Evolutionary conservation across 306 rosid genomes (phyloP).

Genomic region (Lablab purpureus): DNA sequence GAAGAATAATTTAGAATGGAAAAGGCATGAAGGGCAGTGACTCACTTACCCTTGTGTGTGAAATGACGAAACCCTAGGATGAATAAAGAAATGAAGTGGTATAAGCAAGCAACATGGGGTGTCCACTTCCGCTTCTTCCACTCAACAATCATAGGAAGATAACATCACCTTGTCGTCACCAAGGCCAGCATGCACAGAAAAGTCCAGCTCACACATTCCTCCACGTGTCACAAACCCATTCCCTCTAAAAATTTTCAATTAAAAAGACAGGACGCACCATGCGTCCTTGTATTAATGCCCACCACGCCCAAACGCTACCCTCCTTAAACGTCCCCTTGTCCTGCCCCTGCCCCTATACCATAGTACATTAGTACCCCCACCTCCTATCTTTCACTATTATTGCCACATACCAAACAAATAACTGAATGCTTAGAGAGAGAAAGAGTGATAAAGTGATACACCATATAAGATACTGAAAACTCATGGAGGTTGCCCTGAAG

Average conservation of each 20-base stretch:
- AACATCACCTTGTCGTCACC: constrained; percentile 73
- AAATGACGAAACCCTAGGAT: constrained; percentile 41
- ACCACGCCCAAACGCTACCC: constrained; percentile 45
- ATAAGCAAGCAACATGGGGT: constrained; percentile 58
- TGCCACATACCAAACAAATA: constrained; percentile 53
- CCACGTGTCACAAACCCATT: constrained; percentile 60
- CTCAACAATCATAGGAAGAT: constrained; percentile 64
- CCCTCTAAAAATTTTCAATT: background rate
- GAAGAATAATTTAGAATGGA: constrained; percentile 22
- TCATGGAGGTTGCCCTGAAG: constrained; percentile 48
- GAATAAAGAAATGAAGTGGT: background rate
- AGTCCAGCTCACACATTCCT: constrained; percentile 67
- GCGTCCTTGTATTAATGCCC: constrained; percentile 59
- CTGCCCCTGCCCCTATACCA: constrained; percentile 39
- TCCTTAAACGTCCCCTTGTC: constrained; percentile 36
- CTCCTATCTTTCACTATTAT: constrained; percentile 44
- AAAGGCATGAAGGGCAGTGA: constrained; percentile 3
- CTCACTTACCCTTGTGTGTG: background rate
- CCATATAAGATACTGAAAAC: constrained; percentile 35
- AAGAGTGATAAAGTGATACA: constrained; percentile 46
- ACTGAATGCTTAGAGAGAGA: constrained; percentile 58
- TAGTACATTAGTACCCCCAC: constrained; percentile 43
- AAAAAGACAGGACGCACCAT: constrained; percentile 40
- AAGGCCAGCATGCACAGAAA: constrained; percentile 61
- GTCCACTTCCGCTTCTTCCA: constrained; percentile 53